Percentiles rank a stretch among this genome's conserved stretches.
These are phyloP conservation scores for Trypanosoma boissoni DNA, from an alignment of 208 protist genomes.

Conservation along the genomic window DNA sequence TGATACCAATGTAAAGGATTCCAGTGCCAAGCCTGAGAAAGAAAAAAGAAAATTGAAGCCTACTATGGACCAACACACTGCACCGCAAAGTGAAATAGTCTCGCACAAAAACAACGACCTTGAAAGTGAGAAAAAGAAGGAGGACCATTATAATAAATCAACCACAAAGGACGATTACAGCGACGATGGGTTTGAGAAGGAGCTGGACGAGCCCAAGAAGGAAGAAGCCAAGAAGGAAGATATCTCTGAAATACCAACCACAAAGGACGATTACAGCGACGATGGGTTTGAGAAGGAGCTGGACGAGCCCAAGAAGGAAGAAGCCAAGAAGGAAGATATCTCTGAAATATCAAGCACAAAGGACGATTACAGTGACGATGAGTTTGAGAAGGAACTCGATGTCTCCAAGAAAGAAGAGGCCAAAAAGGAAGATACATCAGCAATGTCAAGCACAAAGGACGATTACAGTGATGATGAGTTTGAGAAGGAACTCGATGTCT, in stretches of 20 bases:
- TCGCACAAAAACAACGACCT: neutral
- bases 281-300: constrained; percentile 39
- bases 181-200: constrained; percentile 15
- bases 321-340: constrained; percentile 10
- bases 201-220: constrained; percentile 7
- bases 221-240: neutral
- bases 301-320: constrained; percentile 9
- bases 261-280: constrained; percentile 26
- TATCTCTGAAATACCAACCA: no score
- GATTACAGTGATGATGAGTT: constrained; percentile 20
- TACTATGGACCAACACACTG: no score
- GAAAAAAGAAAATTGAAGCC: no score
- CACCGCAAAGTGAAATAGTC: no score
- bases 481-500: constrained; percentile 28
- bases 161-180: constrained; percentile 18
- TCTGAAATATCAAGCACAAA: constrained; percentile 7
- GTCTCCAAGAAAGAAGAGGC: neutral
- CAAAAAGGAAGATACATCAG: neutral
- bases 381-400: constrained; percentile 8
- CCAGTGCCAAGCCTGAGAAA: no score
- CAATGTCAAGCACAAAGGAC: constrained; percentile 5
- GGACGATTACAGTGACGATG: constrained; percentile 11
- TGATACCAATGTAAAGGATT: no score
- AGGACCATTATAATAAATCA: neutral
- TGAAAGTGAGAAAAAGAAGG: neutral